Evolutionary conservation across 345 rosid species (phyloP), one percentile per base, ranked within the genome.

Genomic region (Ricinus communis): DNA sequence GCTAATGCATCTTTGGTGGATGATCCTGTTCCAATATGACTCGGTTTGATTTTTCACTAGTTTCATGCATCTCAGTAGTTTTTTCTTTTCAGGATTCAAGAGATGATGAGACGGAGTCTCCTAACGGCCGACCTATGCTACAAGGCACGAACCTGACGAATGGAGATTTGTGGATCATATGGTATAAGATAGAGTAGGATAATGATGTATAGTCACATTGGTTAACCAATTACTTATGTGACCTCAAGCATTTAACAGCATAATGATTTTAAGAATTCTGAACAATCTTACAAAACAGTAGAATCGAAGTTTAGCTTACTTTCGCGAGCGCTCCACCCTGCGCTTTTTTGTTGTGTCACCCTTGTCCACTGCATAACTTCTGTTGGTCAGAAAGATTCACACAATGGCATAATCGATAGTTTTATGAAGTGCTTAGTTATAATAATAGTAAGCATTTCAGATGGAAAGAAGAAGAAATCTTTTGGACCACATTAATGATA

Each of bases 251-350:
- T 22, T 18, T 0, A 19, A 21, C 14, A 13, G 21, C 6, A 31
- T 43, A 45, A 33, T 46, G 57, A 40, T 5, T 56, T n/a, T 40
- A 38, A 60, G 61, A 58, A 49, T 16, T 14, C 36, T 22, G n/a
- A 36, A n/a, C 21, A 31, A 21, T n/a, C 21, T 47, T 5, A 30
- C 15, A 62, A 15, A 62, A 3, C n/a, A 21, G 24, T 18, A 52
- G n/a, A 33, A 58, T 41, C 18, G 11, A 40, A 63, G 66, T 47
- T 77, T 22, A 65, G 75, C 90, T 3, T 85, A 89, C 94, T 89
- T 89, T 74, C 94, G 70, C 1, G 94, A 85, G 47, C 94, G 73
- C 65, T 89, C 94, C 71, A 89, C 94, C 62, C 94, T 89, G 7
- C 91, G 87, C 75, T 84, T 89, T 70, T 89, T 89, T 3, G 91